These are phyloP conservation scores for Magnaporthales sp. DNA, from an alignment of 2,329 filamentous ascomycete genomes.

Conservation along the genomic window DNA sequence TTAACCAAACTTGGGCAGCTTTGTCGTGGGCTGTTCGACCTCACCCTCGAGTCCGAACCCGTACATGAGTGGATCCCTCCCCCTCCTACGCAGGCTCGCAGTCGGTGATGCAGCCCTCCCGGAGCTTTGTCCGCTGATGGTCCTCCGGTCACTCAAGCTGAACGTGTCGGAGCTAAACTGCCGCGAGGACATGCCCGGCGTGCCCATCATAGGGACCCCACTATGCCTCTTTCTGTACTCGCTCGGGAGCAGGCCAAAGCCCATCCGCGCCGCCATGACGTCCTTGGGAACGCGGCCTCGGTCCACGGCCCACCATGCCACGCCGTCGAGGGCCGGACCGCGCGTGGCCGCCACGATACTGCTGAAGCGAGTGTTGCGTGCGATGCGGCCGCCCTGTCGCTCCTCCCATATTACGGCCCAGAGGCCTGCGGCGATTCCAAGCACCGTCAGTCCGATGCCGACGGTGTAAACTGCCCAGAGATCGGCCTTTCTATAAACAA, in stretches of 20 bases:
- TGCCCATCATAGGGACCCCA: conserved; percentile 44
- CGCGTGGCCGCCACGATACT: conserved; percentile 32
- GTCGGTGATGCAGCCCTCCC: background rate
- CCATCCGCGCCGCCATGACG: conserved; percentile 13
- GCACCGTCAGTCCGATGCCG: conserved; percentile 14
- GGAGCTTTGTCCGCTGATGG: background rate
- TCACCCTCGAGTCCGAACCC: conserved; percentile 4
- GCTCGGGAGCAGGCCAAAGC: conserved; percentile 13
- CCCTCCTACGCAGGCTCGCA: background rate
- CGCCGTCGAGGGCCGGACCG: conserved; percentile 27
- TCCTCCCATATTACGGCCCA: conserved; percentile 25
- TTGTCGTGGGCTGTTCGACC: background rate
- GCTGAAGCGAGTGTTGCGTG: conserved; percentile 28
- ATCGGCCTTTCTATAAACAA: conserved; percentile 22
- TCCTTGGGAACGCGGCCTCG: conserved; percentile 13
- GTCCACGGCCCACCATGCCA: conserved; percentile 14
- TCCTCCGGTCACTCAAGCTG: background rate
- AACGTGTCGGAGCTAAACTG: conserved; percentile 64
- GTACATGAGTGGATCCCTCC: background rate
- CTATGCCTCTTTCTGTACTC: background rate
- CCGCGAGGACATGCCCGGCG: conserved; percentile 88
- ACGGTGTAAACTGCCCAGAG: conserved; percentile 22
- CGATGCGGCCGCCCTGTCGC: conserved; percentile 23
- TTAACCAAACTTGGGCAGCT: background rate
- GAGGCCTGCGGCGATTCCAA: conserved; percentile 23